Evolutionary conservation across 192 early-diverging fungal genomes (phyloP).

Genomic region (Coemansia asiatica): DNA sequence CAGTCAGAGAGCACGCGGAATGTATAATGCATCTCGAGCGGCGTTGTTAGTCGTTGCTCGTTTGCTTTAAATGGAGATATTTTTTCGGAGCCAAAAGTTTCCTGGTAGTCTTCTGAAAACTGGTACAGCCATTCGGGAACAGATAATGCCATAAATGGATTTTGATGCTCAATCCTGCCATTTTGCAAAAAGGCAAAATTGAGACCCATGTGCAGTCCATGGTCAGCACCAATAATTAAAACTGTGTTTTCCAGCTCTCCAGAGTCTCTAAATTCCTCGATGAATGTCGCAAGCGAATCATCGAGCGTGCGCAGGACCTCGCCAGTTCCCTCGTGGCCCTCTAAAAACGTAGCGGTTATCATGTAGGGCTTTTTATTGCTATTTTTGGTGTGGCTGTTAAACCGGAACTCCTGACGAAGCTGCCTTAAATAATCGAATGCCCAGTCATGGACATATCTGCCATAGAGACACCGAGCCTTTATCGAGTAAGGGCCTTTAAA

Average conservation of each 20-base stretch:
- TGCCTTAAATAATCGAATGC: slow-evolving; percentile 43
- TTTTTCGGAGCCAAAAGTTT: slow-evolving; percentile 11
- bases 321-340: slow-evolving; percentile 52
- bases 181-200: slow-evolving; percentile 48
- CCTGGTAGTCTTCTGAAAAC: slow-evolving; percentile 32
- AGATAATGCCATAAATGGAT: slow-evolving; percentile 42
- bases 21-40: slow-evolving; percentile 45
- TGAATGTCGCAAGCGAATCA: slow-evolving; percentile 23
- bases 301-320: slow-evolving; percentile 43
- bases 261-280: slow-evolving; percentile 24
- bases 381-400: not conserved
- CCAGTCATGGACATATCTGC: slow-evolving; percentile 43
- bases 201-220: slow-evolving; percentile 50
- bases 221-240: slow-evolving; percentile 34
- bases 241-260: slow-evolving; percentile 48
- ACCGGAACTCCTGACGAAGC: slow-evolving; percentile 29
- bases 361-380: slow-evolving; percentile 29
- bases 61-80: slow-evolving; percentile 32
- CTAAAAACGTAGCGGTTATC: slow-evolving; percentile 30
- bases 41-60: slow-evolving; percentile 46
- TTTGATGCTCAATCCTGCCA: slow-evolving; percentile 49
- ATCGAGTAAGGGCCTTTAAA: slow-evolving; percentile 53
- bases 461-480: slow-evolving; percentile 40
- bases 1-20: slow-evolving; percentile 41
- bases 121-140: slow-evolving; percentile 38